phyloP scores from a whole-genome alignment of 768 basidiomycete species.

The Kwoniella sp. region DNA sequence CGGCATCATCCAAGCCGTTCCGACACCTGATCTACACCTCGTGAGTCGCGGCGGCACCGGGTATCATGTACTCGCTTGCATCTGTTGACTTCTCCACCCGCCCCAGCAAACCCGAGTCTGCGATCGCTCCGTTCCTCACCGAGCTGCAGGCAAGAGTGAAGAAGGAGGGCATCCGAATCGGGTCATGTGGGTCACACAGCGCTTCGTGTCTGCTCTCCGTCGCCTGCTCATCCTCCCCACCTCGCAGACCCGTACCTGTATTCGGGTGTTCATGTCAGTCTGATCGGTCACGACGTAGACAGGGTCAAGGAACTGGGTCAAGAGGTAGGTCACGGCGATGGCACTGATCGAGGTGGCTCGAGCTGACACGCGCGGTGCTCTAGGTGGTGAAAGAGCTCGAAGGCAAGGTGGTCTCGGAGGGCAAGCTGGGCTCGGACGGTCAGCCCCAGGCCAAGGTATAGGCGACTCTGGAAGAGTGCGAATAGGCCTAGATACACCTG shows the following conservation, averaged over 20 bases:
- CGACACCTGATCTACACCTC: conserved; percentile 78
- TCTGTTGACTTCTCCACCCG: background rate
- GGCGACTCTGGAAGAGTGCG: no score
- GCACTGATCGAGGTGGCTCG: background rate
- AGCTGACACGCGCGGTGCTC: no score
- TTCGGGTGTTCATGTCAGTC: conserved; percentile 65
- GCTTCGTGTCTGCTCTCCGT: background rate
- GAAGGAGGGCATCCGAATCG: conserved; percentile 71
- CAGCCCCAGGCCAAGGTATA: conserved; percentile 24
- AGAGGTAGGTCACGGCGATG: conserved; percentile 42
- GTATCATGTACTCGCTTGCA: background rate
- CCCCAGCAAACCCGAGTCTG: conserved; percentile 68
- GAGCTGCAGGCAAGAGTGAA: conserved; percentile 68
- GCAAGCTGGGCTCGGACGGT: conserved; percentile 42
- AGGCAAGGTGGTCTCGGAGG: conserved; percentile 50
- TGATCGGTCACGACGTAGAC: conserved; percentile 56
- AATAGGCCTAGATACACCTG: no score
- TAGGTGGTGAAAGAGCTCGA: conserved; percentile 51
- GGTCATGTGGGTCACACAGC: conserved; percentile 60
- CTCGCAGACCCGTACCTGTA: conserved; percentile 44
- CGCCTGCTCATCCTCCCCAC: background rate
- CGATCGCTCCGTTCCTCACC: conserved; percentile 81
- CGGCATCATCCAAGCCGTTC: conserved; percentile 65
- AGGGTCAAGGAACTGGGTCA: conserved; percentile 49
- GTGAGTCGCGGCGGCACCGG: conserved; percentile 52